Conservation (phyloP, 179 eudicot genomes). For the Spergularia azorica region DNA sequence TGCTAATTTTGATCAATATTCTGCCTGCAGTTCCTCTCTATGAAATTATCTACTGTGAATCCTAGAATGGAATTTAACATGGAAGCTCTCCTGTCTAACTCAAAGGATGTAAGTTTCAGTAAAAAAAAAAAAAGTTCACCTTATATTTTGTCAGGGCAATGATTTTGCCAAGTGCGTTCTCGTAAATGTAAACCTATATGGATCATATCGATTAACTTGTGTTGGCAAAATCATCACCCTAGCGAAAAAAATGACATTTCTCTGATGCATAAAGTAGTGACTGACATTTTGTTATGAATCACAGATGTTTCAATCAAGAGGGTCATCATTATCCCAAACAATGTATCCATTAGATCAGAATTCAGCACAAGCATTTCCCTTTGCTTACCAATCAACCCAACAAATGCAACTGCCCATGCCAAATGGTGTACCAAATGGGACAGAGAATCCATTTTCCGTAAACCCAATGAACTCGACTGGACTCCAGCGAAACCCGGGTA, state of each 20-base stretch:
- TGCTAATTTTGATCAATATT: background rate
- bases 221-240: no score
- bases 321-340: slow-evolving; percentile 35
- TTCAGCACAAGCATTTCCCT: slow-evolving; percentile 46
- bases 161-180: background rate
- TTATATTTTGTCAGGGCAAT: background rate
- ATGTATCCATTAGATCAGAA: slow-evolving; percentile 45
- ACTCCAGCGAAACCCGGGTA: slow-evolving; percentile 14
- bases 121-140: background rate
- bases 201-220: no score
- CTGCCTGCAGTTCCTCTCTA: slow-evolving; percentile 61
- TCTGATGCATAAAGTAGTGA: no score
- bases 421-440: slow-evolving; percentile 35
- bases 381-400: slow-evolving; percentile 43
- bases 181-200: no score
- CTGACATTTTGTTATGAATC: background rate
- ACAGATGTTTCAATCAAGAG: slow-evolving; percentile 49
- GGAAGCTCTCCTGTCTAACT: slow-evolving; percentile 50
- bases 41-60: slow-evolving; percentile 69
- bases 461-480: slow-evolving; percentile 36
- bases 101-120: slow-evolving; percentile 60
- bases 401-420: slow-evolving; percentile 28
- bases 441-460: slow-evolving; percentile 38
- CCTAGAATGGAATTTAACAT: slow-evolving; percentile 65
- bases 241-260: no score